phyloP scores from a whole-genome alignment of 192 early-diverging fungal genomes.

The Coemansia sp. region DNA sequence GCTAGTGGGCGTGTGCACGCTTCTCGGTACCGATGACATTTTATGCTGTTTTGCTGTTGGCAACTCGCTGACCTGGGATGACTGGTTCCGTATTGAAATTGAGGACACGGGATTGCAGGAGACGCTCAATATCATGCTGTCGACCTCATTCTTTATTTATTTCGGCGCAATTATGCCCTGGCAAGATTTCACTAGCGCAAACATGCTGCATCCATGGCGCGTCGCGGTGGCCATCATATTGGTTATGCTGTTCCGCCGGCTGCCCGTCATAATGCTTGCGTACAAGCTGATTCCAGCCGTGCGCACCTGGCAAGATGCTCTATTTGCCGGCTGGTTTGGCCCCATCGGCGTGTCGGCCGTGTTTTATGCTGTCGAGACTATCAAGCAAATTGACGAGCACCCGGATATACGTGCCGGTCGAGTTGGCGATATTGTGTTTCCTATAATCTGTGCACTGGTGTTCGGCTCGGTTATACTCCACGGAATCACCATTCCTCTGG shows the following conservation, averaged over 20 bases:
- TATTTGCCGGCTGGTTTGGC: constrained; percentile 89
- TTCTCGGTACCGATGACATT: constrained; percentile 71
- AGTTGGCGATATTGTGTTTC: constrained; percentile 29
- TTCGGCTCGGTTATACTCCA: constrained; percentile 79
- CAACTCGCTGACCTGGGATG: constrained; percentile 82
- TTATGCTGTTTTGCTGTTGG: constrained; percentile 77
- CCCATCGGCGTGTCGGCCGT: constrained; percentile 73
- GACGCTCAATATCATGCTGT: constrained; percentile 82
- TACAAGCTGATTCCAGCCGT: constrained; percentile 67
- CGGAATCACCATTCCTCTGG: constrained; percentile 72
- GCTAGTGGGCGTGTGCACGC: constrained; percentile 65
- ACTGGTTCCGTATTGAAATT: constrained; percentile 82
- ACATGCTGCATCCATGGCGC: constrained; percentile 60
- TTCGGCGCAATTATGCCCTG: constrained; percentile 78
- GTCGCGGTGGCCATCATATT: constrained; percentile 58
- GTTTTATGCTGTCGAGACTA: constrained; percentile 55
- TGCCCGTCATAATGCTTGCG: constrained; percentile 64
- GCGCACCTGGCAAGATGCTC: constrained; percentile 65
- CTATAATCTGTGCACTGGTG: constrained; percentile 70
- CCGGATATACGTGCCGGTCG: constrained; percentile 15
- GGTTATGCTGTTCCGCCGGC: constrained; percentile 66
- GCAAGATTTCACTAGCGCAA: constrained; percentile 51
- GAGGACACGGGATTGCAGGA: constrained; percentile 84
- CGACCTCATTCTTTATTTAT: constrained; percentile 85
- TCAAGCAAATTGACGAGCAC: constrained; percentile 31